A percentile compares a stretch with the other conserved stretches of the same genome.
phyloP scores from a whole-genome alignment of 2,329 filamentous ascomycete species.

The Aureobasidium sp. region DNA sequence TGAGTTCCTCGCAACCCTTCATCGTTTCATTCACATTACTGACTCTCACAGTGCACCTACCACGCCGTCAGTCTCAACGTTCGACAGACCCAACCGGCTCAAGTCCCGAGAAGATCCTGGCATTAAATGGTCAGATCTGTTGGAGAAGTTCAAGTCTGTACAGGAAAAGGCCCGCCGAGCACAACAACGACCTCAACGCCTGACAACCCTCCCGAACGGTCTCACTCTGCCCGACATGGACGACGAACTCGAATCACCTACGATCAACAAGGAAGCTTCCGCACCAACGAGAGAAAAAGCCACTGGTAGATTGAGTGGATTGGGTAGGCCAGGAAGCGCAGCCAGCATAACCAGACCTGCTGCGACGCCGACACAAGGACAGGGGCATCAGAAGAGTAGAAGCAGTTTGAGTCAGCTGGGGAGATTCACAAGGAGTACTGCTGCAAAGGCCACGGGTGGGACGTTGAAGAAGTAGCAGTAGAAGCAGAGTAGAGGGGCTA shows the following conservation, averaged over 20 bases:
- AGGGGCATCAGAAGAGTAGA: conserved; percentile 26
- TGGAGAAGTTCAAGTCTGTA: conserved; percentile 89
- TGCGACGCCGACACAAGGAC: conserved; percentile 8
- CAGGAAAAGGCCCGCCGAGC: conserved; percentile 77
- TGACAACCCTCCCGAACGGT: conserved; percentile 5
- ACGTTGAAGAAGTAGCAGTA: neutral
- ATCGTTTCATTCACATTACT: conserved; percentile 16
- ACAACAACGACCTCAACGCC: conserved; percentile 38
- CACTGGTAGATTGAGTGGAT: conserved; percentile 12
- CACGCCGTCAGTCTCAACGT: conserved; percentile 25
- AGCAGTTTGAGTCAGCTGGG: conserved; percentile 40
- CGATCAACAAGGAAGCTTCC: neutral
- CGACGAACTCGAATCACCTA: conserved; percentile 1
- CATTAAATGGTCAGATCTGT: conserved; percentile 84
- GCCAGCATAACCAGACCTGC: conserved; percentile 12
- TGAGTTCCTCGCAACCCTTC: conserved; percentile 30
- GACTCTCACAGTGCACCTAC: conserved; percentile 23
- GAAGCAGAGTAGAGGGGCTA: no score
- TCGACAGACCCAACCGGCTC: conserved; percentile 59
- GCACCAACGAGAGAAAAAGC: conserved; percentile 3
- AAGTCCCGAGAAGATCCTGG: conserved; percentile 67
- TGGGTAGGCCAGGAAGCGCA: conserved; percentile 21
- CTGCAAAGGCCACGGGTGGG: conserved; percentile 3
- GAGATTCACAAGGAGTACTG: conserved; percentile 32
- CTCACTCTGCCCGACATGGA: conserved; percentile 4